Evolutionary conservation across 345 rosid species (phyloP).

Genomic region (Kernera saxatilis): DNA sequence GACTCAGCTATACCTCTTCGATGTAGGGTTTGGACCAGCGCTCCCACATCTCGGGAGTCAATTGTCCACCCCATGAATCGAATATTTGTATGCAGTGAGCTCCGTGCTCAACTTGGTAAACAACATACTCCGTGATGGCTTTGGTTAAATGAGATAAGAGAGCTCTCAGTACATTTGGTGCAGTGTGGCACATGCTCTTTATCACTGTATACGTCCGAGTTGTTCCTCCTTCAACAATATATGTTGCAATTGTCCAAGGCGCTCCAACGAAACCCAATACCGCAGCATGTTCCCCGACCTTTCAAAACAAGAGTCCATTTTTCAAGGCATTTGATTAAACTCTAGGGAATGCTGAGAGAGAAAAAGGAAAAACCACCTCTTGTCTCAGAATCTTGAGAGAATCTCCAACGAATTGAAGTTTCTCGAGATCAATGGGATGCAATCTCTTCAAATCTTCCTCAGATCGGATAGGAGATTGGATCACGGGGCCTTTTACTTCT

Average conservation of each 20-base stretch:
- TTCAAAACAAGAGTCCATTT: slow-evolving; percentile 11
- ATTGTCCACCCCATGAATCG: slow-evolving; percentile 98
- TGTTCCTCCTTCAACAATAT: slow-evolving; percentile 86
- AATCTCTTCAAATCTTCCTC: slow-evolving; percentile 63
- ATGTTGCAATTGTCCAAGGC: slow-evolving; percentile 94
- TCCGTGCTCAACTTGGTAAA: slow-evolving; percentile 86
- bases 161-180: slow-evolving; percentile 61
- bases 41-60: slow-evolving; percentile 89
- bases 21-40: slow-evolving; percentile 85
- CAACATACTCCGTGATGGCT: slow-evolving; percentile 68
- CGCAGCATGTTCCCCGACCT: slow-evolving; percentile 78
- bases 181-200: slow-evolving; percentile 88
- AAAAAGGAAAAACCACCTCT: slow-evolving; percentile 46
- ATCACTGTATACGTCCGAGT: slow-evolving; percentile 75
- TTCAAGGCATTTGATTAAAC: not conserved
- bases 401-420: slow-evolving; percentile 69
- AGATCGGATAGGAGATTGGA: slow-evolving; percentile 65
- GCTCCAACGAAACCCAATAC: slow-evolving; percentile 90
- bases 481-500: slow-evolving; percentile 80
- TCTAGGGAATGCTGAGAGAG: not conserved
- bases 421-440: slow-evolving; percentile 74
- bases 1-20: slow-evolving; percentile 47
- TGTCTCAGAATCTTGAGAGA: slow-evolving; percentile 67
- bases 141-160: slow-evolving; percentile 75
- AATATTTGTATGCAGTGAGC: slow-evolving; percentile 95